Conservation (phyloP, 2,329 filamentous ascomycete genomes). For the Cytospora piceae region DNA sequence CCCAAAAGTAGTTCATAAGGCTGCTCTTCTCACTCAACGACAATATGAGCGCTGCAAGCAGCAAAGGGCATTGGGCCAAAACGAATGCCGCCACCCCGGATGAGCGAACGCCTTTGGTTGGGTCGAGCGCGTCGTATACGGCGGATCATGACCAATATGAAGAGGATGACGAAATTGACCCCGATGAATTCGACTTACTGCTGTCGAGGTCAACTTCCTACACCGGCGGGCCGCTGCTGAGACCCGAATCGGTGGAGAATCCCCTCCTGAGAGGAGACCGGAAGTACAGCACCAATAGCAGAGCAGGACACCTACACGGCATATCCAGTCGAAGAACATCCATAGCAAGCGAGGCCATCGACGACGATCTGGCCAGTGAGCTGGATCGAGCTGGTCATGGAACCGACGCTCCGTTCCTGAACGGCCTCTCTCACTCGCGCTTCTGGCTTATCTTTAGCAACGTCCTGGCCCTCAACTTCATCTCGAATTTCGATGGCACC, state of each 20-base stretch:
- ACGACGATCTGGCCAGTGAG: constrained; percentile 12
- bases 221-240: constrained; percentile 43
- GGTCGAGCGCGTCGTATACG: constrained; percentile 10
- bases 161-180: constrained; percentile 35
- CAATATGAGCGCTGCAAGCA: constrained; percentile 8
- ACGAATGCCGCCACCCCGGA: constrained; percentile 13
- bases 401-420: constrained; percentile 42
- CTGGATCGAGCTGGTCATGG: background rate
- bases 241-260: constrained; percentile 47
- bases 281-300: constrained; percentile 35
- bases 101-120: constrained; percentile 27
- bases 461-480: constrained; percentile 61
- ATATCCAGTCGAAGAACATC: constrained; percentile 23
- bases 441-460: constrained; percentile 68
- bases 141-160: constrained; percentile 7
- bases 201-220: constrained; percentile 46
- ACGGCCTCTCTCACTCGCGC: constrained; percentile 49
- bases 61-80: constrained; percentile 6
- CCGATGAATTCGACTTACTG: constrained; percentile 43
- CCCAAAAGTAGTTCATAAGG: background rate
- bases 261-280: constrained; percentile 45
- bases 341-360: constrained; percentile 20
- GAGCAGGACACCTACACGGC: constrained; percentile 10
- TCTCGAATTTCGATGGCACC: constrained; percentile 73
- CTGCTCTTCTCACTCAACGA: background rate